A percentile compares a stretch with the other conserved stretches of the same genome.
Conservation (phyloP, 768 basidiomycete genomes). For the Suillus alpinus region DNA sequence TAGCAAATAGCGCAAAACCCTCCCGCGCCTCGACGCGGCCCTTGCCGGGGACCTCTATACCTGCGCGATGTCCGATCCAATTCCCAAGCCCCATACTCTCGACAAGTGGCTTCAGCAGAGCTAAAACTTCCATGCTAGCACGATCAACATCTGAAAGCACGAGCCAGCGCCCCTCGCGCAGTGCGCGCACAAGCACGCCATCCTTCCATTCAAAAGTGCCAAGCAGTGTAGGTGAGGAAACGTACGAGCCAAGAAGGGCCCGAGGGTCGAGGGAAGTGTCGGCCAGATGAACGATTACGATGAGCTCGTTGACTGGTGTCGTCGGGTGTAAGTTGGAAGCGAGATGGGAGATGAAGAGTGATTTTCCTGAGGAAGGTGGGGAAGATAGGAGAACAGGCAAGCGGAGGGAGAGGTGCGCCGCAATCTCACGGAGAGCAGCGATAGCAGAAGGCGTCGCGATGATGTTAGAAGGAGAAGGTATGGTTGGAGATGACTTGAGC, state of each 20-base stretch:
- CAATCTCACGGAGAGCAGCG: conserved; percentile 57
- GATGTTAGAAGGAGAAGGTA: conserved; percentile 35
- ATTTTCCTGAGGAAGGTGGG: conserved; percentile 85
- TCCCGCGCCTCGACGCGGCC: conserved; percentile 74
- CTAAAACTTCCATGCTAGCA: conserved; percentile 86
- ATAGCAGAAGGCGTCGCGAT: conserved; percentile 65
- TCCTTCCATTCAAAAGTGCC: conserved; percentile 97
- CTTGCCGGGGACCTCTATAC: conserved; percentile 69
- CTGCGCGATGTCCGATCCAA: conserved; percentile 71
- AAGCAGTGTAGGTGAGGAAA: conserved; percentile 78
- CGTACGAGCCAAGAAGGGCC: conserved; percentile 87
- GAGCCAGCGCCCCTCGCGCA: conserved; percentile 90
- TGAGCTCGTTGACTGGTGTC: conserved; percentile 47
- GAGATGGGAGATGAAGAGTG: conserved; percentile 74
- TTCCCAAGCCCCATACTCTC: conserved; percentile 69
- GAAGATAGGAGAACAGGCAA: conserved; percentile 83
- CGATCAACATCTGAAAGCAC: conserved; percentile 91
- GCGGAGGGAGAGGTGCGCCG: conserved; percentile 61
- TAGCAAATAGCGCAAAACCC: conserved; percentile 86
- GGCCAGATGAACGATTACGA: conserved; percentile 86
- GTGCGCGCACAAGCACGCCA: conserved; percentile 85
- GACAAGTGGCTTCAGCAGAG: conserved; percentile 78
- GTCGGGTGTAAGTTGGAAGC: conserved; percentile 62
- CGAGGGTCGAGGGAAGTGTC: conserved; percentile 96
- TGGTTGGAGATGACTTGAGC: conserved; percentile 43